phyloP scores from a whole-genome alignment of 345 rosid genomes.

The Populus pruinosa region DNA sequence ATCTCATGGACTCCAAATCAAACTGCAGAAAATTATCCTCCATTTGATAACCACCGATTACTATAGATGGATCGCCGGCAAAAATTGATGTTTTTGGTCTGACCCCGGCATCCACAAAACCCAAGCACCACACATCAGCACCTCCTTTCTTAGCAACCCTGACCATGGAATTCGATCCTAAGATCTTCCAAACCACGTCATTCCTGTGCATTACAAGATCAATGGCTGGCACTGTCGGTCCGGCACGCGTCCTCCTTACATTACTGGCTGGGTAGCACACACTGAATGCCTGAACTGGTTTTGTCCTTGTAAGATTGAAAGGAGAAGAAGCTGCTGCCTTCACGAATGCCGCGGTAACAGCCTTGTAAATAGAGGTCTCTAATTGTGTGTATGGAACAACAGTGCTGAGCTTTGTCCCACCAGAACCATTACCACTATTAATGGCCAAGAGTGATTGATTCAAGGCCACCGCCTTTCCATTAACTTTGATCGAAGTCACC shows the following conservation, averaged over 20 bases:
- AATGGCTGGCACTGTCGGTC: conserved; percentile 28
- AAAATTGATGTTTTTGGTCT: conserved; percentile 3
- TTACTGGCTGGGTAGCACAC: conserved; percentile 22
- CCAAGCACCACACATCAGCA: conserved; percentile 32
- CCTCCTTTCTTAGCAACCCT: conserved; percentile 6
- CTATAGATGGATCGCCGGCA: neutral
- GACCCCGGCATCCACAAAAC: conserved; percentile 38
- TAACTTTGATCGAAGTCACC: conserved; percentile 5
- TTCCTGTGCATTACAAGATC: conserved; percentile 19
- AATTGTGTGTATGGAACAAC: conserved; percentile 26
- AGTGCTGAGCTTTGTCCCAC: conserved; percentile 30
- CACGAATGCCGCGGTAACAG: conserved; percentile 9
- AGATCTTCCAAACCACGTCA: conserved; percentile 35
- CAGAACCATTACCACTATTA: neutral
- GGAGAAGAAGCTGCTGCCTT: neutral
- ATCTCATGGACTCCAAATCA: conserved; percentile 7
- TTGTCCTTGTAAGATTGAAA: neutral
- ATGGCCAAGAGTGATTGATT: conserved; percentile 4
- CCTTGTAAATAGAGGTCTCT: conserved; percentile 27
- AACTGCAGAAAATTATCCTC: conserved; percentile 22
- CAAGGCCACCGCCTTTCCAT: conserved; percentile 2
- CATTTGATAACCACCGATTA: conserved; percentile 24
- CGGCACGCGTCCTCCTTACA: conserved; percentile 1
- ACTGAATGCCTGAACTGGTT: conserved; percentile 22
- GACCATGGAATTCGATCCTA: conserved; percentile 35